Evolutionary conservation across 345 rosid species (phyloP), one percentile per base, ranked within the genome.

Genomic region (Linum lewisii): DNA sequence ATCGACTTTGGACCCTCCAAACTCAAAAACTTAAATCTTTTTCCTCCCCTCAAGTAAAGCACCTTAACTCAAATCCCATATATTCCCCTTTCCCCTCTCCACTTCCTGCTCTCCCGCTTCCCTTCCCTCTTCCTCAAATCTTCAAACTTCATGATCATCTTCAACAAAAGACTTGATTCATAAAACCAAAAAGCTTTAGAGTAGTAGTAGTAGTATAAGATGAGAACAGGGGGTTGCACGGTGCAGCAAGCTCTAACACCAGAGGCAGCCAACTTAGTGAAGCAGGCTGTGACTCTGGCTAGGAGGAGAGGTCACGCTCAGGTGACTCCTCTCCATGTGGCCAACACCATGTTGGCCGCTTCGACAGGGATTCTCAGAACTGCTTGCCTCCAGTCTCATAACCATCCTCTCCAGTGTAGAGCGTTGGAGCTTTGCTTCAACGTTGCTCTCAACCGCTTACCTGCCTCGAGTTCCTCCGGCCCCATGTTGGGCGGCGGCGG

Each of bases 381-480:
- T 22, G 90, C 90, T 62, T 87, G 90, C 69, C 79, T 87, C 51
- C 85, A 82, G 60, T 86, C 95, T 6, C 84, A 74, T 65, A 64
- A 78, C 22, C 88, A 82, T 34, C 90, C 88, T 59, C 81, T 87
- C 71, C 95, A 84, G 54, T 82, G 82, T 38, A 64, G 79, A 66
- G 88, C 88, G 19, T 78, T 87, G 3, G 95, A 87, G 73, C 86
- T 87, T 24, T 87, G 95, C 78, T 84, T 87, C 74, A 87, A 84
- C 62, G 90, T 84, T 18, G 86, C 95, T 25, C 88, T 87, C 62
- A 84, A 87, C 60, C 75, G 95, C 21, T 80, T 84, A 13, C 90
- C 90, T 0, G 81, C 88, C 2, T 61, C 75, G 7, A 58, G 7
- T 29, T 29, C 82, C 0, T 81, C 84, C 2, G 67, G 65, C 49